Base-by-base conservation (phyloP, 352 stramenopile genomes). In the Pythium pyrilobum region DNA sequence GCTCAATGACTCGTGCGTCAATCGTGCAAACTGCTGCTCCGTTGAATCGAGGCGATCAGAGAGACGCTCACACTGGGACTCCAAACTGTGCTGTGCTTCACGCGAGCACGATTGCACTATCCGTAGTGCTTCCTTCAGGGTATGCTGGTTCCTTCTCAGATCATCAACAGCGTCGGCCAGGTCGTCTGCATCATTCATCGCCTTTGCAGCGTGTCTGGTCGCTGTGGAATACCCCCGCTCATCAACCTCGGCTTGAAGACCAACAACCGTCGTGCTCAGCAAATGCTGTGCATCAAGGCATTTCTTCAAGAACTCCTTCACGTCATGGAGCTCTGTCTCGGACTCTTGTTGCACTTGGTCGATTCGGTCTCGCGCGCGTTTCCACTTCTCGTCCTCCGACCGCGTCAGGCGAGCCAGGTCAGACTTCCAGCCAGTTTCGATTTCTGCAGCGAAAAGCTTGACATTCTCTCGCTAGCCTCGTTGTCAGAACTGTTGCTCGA, bases 221-320 rank as follows among this genome's bases (percentile, higher is more conserved):
- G 33, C 40, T 29, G 52, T 23, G 20, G 24, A 10, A 11, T n/a
- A 32, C 20, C 21, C 43, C 33, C 52, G 56, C 1, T 75, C 60
- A 21, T 86, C 75, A 12, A 84, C 41, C 13, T 86, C 77, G 6
- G 51, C 63, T 59, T 86, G 74, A 20, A 88, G 48, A 38, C 69
- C 65, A 15, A 88, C 74, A 7, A 88, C 62, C 0, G 71, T 85
- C 16, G 63, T 57, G 49, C 77, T 85, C 21, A 88, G 45, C 36
- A 86, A 51, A 28, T 88, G 74, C 38, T 88, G 74, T 21, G 71
- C 77, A 23, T 88, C 74, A 1, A 83, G 59, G 32, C 66, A 82
- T 36, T 83, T 88, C 11, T 71, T 66, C 20, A 86, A 25, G 20
- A 81, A 59, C 1, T 46, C 56, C 25, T 77, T 79, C 16, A 78